Evolutionary conservation across 352 stramenopile species (phyloP), one percentile per base, ranked within the genome.

Genomic region (Pythium volutum): DNA sequence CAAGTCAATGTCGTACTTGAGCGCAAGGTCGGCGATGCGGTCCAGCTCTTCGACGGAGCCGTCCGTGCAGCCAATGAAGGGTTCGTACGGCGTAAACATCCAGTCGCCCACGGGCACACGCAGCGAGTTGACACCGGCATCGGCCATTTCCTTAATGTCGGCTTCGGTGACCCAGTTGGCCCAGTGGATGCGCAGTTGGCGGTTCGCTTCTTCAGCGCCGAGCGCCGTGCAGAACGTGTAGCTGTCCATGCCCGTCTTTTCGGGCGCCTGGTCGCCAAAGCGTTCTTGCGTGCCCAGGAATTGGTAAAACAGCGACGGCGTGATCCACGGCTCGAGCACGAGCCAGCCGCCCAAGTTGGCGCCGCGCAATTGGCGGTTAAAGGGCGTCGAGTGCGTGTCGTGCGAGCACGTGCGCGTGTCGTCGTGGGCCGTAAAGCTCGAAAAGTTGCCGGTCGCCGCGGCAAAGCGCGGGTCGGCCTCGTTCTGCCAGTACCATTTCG

Each of bases 291-390:
- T 90, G 42, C 84, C 81, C 15, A 98, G 60, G 74, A 98, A 98
- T 67, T 98, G 94, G 74, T 98, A 98, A 74, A 98, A 98, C 29
- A 98, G 69, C 54, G 76, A 89, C 26, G 95, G 96, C 25, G 93
- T 98, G 67, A 98, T 96, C 93, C 93, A 98, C 14, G 91, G 93
- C 72, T 98, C 96, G 25, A 98, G 77, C 22, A 98, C 96, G 70
- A 98, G 85, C 89, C 89, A 98, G 20, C 94, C 93, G 31, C 93
- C 95, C 11, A 98, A 78, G 66, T 98, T 98, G 33, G 91, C 91
- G 16, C 93, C 93, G 43, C 92, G 89, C 48, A 98, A 71, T 60
- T 96, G 82, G 41, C 59, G 73, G 71, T 91, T 95, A 66, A 88
- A 95, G 12, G 79, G 81, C 34, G 75, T 89, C 25, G 81, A 70